Conservation (phyloP, 257 asterid species). For the Paraleonurus japonicus region DNA sequence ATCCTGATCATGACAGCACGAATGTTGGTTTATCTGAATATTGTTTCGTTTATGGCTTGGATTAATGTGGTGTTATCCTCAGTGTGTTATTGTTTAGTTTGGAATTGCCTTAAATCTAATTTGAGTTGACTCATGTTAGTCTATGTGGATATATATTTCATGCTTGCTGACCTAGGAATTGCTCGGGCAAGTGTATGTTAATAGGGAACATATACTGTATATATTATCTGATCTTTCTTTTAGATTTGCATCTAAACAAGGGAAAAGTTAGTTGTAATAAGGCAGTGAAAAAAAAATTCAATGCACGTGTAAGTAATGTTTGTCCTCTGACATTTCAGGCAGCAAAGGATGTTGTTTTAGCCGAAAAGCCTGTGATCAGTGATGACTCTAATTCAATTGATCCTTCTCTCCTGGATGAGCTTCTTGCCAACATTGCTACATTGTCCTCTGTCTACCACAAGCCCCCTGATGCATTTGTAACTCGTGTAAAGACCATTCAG, state of each 20-base stretch:
- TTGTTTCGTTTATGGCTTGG: conserved; percentile 8
- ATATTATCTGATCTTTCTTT: conserved; percentile 1
- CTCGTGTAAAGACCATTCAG: conserved; percentile 86
- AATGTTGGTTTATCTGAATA: not conserved
- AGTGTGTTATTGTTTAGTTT: not conserved
- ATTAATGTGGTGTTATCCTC: not conserved
- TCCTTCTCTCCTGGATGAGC: conserved; percentile 93
- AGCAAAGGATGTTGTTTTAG: conserved; percentile 97
- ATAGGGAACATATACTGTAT: not conserved
- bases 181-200: conserved; percentile 11
- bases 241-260: conserved; percentile 7
- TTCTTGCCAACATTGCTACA: conserved; percentile 94
- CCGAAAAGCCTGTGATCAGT: conserved; percentile 97
- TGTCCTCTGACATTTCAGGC: conserved; percentile 58
- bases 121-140: not conserved
- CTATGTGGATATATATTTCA: not conserved
- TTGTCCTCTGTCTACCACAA: conserved; percentile 97
- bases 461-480: conserved; percentile 90
- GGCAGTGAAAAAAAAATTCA: not conserved
- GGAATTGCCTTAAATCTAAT: not conserved
- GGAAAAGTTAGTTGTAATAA: conserved; percentile 2
- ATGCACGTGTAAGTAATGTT: conserved; percentile 2
- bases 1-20: not conserved
- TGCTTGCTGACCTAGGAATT: conserved; percentile 17
- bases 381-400: conserved; percentile 95